Evolutionary conservation across 2,329 filamentous ascomycete species (phyloP), one percentile per base, ranked within the genome.

Genomic region (Eurotiales sp.): DNA sequence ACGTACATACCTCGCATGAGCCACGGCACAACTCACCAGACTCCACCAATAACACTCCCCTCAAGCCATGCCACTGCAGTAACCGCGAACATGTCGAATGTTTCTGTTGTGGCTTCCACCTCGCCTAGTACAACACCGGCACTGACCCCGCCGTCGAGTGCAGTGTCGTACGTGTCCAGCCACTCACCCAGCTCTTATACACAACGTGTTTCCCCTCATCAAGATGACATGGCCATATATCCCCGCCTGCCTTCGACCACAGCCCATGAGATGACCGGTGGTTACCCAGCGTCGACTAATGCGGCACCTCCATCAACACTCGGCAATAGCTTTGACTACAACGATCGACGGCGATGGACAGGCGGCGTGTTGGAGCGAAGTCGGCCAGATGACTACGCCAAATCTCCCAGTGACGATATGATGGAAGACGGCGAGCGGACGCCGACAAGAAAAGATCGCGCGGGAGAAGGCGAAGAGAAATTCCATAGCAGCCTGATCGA

Each of bases 281-380:
- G 72, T 36, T 80, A 80, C 61, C 69, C 74, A 15, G 70, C 74
- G 47, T 72, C 77, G 3, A 69, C 73, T 21, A 77, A 77, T 55
- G 79, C 79, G n/a, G 81, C 81, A 11, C 80, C 81, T 2, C 77
- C 81, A 2, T 82, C 81, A 4, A 82, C 80, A 29, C 76, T 85
- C 41, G 78, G 80, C 27, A 77, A 78, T 27, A 75, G 78, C 27
- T 84, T 82, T 60, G 81, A 84, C 57, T 72, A 77, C 48, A 79
- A 84, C 51, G 78, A 81, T 51, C 79, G 80, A 51, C 78, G 81
- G 47, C 76, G 82, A 45, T 84, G 83, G 66, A 81, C 79, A 42
- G 81, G 81, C 43, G 81, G 82, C 52, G 77, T 80, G 54, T 68
- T 85, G 45, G 81, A 84, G 57, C 72, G 77, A 48, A 74, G 77